Evolutionary conservation across 1,139 yeast species (phyloP).

Genomic region (Debaryomycetaceae sp.): DNA sequence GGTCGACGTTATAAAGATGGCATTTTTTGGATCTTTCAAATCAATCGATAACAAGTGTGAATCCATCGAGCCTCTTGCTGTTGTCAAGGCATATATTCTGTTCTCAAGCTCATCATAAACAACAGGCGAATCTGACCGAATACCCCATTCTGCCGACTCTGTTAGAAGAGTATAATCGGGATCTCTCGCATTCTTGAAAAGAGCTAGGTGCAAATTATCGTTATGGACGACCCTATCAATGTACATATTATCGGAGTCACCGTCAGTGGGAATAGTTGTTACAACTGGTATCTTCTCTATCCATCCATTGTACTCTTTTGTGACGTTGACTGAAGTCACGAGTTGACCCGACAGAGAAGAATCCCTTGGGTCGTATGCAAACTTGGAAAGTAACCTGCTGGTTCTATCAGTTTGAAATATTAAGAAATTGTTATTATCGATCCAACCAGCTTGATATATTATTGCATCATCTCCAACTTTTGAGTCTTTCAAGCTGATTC

Average conservation of each 20-base stretch:
- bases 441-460: conserved; percentile 74
- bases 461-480: conserved; percentile 48
- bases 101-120: conserved; percentile 53
- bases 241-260: conserved; percentile 50
- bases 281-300: conserved; percentile 41
- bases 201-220: conserved; percentile 68
- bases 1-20: conserved; percentile 17
- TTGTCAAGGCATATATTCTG: conserved; percentile 60
- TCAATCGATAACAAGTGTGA: conserved; percentile 27
- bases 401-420: conserved; percentile 70
- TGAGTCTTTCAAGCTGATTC: conserved; percentile 22
- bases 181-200: conserved; percentile 50
- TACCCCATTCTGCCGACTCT: conserved; percentile 62
- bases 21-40: conserved; percentile 11
- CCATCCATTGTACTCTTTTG: conserved; percentile 54
- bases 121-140: conserved; percentile 50
- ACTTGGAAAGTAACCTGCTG: conserved; percentile 58
- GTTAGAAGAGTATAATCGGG: conserved; percentile 51
- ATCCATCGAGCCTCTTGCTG: conserved; percentile 38
- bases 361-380: conserved; percentile 37
- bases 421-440: conserved; percentile 51
- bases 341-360: conserved; percentile 9
- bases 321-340: conserved; percentile 32
- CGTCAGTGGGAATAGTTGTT: conserved; percentile 22
- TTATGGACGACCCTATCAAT: conserved; percentile 65